phyloP scores from a whole-genome alignment of 345 rosid species.

The Salix exigua region DNA sequence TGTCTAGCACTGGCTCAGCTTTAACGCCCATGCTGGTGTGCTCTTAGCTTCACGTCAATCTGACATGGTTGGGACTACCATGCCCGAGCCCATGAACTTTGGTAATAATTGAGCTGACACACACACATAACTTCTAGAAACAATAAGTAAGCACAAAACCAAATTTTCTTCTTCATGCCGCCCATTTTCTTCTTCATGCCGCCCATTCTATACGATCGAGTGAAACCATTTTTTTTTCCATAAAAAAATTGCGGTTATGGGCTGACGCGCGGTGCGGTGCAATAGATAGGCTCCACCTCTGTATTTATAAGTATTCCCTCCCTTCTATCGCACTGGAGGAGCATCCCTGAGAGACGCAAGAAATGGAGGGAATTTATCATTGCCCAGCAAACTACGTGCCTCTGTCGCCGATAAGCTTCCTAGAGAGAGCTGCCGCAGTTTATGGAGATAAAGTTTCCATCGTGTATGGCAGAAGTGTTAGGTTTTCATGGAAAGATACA shows the following conservation, averaged over 20 bases:
- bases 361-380: conserved; percentile 26
- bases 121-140: no score
- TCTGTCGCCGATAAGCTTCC: conserved; percentile 55
- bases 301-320: background rate
- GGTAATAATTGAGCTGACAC: no score
- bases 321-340: background rate
- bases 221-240: background rate
- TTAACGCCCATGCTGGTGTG: no score
- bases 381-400: conserved; percentile 56
- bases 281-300: background rate
- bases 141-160: no score
- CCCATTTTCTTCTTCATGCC: no score
- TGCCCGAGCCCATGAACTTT: no score
- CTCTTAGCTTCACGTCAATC: no score
- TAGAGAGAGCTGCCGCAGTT: conserved; percentile 54
- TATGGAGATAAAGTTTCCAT: conserved; percentile 45
- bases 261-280: background rate
- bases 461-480: conserved; percentile 35
- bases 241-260: background rate
- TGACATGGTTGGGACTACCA: no score
- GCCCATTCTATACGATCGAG: no score
- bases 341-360: background rate
- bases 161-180: no score
- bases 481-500: conserved; percentile 64
- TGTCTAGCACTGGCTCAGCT: no score